phyloP scores from a whole-genome alignment of 495 filamentous ascomycete genomes.

The Peziza echinospora region DNA sequence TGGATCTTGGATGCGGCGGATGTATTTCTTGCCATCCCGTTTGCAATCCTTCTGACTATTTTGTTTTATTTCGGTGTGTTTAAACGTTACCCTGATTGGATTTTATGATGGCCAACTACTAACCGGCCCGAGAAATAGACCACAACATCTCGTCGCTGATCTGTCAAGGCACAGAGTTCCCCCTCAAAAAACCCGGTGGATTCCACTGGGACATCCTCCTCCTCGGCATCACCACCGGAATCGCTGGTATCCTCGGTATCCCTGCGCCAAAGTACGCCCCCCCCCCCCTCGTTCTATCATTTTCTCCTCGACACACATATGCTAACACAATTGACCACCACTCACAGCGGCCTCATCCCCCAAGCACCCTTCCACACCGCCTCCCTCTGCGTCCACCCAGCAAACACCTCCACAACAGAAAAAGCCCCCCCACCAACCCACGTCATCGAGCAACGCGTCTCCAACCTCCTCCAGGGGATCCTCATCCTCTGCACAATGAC shows the following conservation, averaged over 20 bases:
- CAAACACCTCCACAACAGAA: not conserved
- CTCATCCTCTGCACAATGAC: slow-evolving; percentile 74
- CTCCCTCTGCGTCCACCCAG: slow-evolving; percentile 46
- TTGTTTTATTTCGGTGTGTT: slow-evolving; percentile 25
- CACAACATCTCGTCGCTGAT: slow-evolving; percentile 80
- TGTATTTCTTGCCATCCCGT: slow-evolving; percentile 74
- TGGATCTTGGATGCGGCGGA: slow-evolving; percentile 59
- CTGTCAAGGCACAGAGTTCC: slow-evolving; percentile 82
- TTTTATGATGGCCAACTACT: no score
- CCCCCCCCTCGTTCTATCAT: slow-evolving; percentile 28
- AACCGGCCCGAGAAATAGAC: no score
- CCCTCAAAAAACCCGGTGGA: slow-evolving; percentile 71
- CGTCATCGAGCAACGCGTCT: slow-evolving; percentile 80
- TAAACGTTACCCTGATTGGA: not conserved
- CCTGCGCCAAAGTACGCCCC: no score
- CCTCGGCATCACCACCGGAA: slow-evolving; percentile 64
- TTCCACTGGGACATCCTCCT: slow-evolving; percentile 96
- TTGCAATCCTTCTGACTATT: slow-evolving; percentile 66
- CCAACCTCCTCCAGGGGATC: slow-evolving; percentile 67
- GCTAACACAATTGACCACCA: not conserved
- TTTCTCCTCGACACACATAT: not conserved
- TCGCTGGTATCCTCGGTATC: slow-evolving; percentile 66
- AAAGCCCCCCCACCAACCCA: not conserved
- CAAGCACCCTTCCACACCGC: slow-evolving; percentile 89
- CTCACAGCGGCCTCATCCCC: slow-evolving; percentile 48